Conservation (phyloP, 2,329 filamentous ascomycete species). For the Trichoderma harzianum region DNA sequence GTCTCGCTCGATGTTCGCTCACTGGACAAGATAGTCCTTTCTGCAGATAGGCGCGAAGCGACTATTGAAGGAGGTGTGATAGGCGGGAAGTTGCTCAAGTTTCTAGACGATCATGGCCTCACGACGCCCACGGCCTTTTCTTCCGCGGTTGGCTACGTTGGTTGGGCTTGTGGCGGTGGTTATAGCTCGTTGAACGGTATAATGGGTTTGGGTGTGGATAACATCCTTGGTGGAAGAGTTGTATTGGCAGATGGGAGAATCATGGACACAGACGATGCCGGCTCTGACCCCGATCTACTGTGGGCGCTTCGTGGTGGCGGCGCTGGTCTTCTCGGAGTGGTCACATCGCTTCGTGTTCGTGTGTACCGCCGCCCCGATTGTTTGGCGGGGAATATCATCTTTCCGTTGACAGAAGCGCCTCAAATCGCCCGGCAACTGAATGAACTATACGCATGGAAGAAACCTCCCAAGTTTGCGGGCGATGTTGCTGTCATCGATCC, state of each 20-base stretch:
- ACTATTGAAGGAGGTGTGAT: slow-evolving; percentile 15
- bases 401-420: background rate
- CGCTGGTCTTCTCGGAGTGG: slow-evolving; percentile 25
- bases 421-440: background rate
- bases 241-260: slow-evolving; percentile 28
- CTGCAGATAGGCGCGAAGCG: slow-evolving; percentile 3
- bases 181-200: slow-evolving; percentile 31
- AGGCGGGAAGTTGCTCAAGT: slow-evolving; percentile 3
- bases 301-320: slow-evolving; percentile 30
- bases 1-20: slow-evolving; percentile 17
- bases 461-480: background rate
- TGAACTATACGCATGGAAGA: slow-evolving; percentile 6
- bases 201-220: slow-evolving; percentile 36
- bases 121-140: slow-evolving; percentile 17
- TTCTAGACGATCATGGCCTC: slow-evolving; percentile 17
- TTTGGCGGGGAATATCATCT: background rate
- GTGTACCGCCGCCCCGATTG: slow-evolving; percentile 21
- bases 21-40: slow-evolving; percentile 9
- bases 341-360: slow-evolving; percentile 28
- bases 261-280: slow-evolving; percentile 24
- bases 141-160: slow-evolving; percentile 30
- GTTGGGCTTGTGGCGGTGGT: slow-evolving; percentile 36
- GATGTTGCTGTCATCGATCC: background rate
- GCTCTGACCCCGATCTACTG: slow-evolving; percentile 24
- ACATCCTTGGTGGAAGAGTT: slow-evolving; percentile 33